phyloP scores from a whole-genome alignment of 805 yeast species.

The Candida railenensis region DNA sequence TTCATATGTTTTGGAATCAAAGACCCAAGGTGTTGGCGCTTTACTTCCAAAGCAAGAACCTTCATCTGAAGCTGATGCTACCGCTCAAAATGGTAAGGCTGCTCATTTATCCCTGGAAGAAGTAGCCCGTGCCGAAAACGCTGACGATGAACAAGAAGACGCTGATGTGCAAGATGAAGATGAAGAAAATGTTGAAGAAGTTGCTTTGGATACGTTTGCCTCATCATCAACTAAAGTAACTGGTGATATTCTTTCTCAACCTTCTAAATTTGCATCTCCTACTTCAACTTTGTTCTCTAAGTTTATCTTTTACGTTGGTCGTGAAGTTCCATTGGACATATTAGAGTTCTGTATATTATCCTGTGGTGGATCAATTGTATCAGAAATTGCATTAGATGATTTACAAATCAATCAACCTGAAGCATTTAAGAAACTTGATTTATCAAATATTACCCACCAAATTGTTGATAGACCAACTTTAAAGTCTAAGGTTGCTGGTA shows the following conservation, averaged over 20 bases:
- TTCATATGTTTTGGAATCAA: conserved; percentile 70
- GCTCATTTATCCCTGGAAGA: conserved; percentile 37
- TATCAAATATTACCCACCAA: conserved; percentile 83
- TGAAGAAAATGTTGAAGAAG: conserved; percentile 17
- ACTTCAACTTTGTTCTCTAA: conserved; percentile 66
- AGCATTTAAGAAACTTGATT: conserved; percentile 50
- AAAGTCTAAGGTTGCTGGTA: conserved; percentile 74
- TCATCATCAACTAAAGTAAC: conserved; percentile 57
- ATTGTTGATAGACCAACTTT: conserved; percentile 90
- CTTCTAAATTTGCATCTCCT: conserved; percentile 49
- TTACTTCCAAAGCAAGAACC: conserved; percentile 32
- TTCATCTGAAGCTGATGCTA: conserved; percentile 13
- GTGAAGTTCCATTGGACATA: conserved; percentile 93
- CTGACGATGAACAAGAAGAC: conserved; percentile 26
- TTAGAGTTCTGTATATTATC: conserved; percentile 84
- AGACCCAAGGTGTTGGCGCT: conserved; percentile 32
- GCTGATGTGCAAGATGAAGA: conserved; percentile 14
- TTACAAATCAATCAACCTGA: conserved; percentile 48
- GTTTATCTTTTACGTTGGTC: conserved; percentile 82
- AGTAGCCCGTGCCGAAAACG: conserved; percentile 51
- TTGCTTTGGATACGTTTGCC: conserved; percentile 67
- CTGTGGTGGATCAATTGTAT: conserved; percentile 80
- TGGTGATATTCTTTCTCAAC: conserved; percentile 77
- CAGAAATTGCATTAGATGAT: conserved; percentile 87
- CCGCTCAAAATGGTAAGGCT: conserved; percentile 28